Evolutionary conservation across 2,329 filamentous ascomycete species (phyloP).

Genomic region (Teratosphaeriaceae sp.): DNA sequence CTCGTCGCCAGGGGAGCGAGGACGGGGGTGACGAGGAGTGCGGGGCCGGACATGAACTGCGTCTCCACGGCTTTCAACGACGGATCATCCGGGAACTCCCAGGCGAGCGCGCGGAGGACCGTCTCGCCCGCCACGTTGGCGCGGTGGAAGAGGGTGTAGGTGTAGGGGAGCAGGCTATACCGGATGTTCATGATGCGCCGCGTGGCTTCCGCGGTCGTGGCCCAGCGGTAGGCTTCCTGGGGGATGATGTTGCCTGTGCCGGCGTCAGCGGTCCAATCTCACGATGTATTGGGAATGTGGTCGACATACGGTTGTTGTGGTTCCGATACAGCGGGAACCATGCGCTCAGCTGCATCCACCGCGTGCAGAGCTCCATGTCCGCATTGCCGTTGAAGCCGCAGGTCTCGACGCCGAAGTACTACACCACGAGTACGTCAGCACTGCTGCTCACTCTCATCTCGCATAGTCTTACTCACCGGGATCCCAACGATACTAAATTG

Average conservation of each 20-base stretch:
- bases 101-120: conserved; percentile 19
- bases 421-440: neutral
- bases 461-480: conserved; percentile 13
- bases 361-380: conserved; percentile 23
- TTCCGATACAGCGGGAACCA: conserved; percentile 23
- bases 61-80: conserved; percentile 20
- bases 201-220: conserved; percentile 18
- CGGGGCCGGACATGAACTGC: conserved; percentile 24
- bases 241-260: conserved; percentile 17
- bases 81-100: conserved; percentile 23
- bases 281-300: neutral
- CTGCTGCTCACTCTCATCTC: neutral
- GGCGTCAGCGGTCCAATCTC: neutral
- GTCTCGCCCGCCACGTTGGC: conserved; percentile 19
- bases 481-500: conserved; percentile 20
- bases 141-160: conserved; percentile 23
- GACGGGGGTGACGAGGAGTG: conserved; percentile 20
- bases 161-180: conserved; percentile 22
- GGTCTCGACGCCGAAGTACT: conserved; percentile 21
- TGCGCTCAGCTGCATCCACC: conserved; percentile 21
- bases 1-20: conserved; percentile 17
- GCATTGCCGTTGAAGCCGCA: conserved; percentile 27
- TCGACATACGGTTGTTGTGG: conserved; percentile 17
- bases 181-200: conserved; percentile 23
- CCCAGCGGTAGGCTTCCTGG: conserved; percentile 25